phyloP scores from a whole-genome alignment of 192 early-diverging fungal species.

The Umbelopsis sp. region DNA sequence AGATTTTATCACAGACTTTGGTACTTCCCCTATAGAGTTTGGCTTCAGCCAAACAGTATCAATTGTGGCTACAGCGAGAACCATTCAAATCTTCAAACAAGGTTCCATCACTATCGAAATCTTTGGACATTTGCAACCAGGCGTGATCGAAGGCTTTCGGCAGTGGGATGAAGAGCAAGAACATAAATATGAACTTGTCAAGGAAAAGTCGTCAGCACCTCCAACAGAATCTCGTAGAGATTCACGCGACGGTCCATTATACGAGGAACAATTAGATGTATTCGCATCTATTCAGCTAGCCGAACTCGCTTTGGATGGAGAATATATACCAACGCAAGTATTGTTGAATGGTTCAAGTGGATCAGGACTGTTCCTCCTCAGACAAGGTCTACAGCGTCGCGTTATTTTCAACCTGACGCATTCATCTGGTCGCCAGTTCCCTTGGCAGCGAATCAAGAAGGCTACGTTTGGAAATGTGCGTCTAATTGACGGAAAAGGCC shows the following conservation, averaged over 20 bases:
- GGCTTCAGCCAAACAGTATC: constrained; percentile 54
- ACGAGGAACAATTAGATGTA: constrained; percentile 69
- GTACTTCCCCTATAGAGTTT: constrained; percentile 49
- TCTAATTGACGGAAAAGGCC: constrained; percentile 60
- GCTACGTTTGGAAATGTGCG: constrained; percentile 51
- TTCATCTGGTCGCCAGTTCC: constrained; percentile 65
- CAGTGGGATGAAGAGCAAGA: constrained; percentile 56
- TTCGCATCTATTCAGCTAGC: constrained; percentile 64
- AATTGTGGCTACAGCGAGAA: constrained; percentile 39
- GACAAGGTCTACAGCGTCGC: constrained; percentile 77
- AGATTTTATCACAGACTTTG: constrained; percentile 61
- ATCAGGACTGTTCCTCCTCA: constrained; percentile 60
- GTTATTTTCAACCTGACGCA: constrained; percentile 66
- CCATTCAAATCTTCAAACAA: constrained; percentile 42
- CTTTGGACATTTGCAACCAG: constrained; percentile 42
- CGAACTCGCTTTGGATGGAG: constrained; percentile 64
- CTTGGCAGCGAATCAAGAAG: constrained; percentile 45
- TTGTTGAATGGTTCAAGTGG: constrained; percentile 42
- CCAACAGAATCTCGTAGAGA: neutral
- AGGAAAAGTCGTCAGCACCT: neutral
- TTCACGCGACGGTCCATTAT: constrained; percentile 52
- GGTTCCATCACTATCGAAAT: constrained; percentile 49
- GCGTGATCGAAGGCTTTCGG: constrained; percentile 44
- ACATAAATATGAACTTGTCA: constrained; percentile 16
- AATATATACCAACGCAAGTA: constrained; percentile 61